Percentiles rank a stretch among this genome's conserved stretches.
These are phyloP conservation scores for Angomonas desouzai DNA, from an alignment of 208 protist species.

Conservation along the genomic window DNA sequence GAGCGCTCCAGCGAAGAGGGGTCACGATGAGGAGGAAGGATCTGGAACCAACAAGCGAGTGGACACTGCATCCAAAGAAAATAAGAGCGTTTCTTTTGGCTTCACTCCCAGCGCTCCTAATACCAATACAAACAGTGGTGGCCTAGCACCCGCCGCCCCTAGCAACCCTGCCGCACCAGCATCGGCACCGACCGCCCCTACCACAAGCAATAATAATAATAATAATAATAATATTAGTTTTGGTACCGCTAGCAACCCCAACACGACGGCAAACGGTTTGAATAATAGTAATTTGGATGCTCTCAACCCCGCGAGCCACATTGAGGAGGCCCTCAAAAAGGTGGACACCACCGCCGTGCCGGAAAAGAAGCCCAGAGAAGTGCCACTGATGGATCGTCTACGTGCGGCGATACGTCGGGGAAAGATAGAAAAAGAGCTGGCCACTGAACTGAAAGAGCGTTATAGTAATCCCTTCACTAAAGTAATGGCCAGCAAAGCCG, in stretches of 20 bases:
- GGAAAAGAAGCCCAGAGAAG: neutral
- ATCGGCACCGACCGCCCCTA: too few species aligned
- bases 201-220: neutral
- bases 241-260: neutral
- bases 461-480: neutral
- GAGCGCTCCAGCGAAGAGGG: neutral
- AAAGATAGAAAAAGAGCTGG: neutral
- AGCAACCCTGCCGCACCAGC: too few species aligned
- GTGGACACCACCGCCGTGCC: neutral
- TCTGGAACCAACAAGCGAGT: neutral
- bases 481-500: neutral
- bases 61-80: neutral
- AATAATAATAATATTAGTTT: conserved; percentile 1
- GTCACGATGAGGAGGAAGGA: neutral
- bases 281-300: neutral
- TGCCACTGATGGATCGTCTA: neutral
- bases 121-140: neutral
- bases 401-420: neutral
- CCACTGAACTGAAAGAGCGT: neutral
- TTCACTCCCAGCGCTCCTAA: neutral
- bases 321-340: neutral
- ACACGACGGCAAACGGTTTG: neutral
- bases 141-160: too few species aligned
- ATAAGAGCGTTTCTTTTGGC: neutral
- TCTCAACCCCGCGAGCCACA: neutral